phyloP scores from a whole-genome alignment of 345 rosid genomes.

The Populus simonii region DNA sequence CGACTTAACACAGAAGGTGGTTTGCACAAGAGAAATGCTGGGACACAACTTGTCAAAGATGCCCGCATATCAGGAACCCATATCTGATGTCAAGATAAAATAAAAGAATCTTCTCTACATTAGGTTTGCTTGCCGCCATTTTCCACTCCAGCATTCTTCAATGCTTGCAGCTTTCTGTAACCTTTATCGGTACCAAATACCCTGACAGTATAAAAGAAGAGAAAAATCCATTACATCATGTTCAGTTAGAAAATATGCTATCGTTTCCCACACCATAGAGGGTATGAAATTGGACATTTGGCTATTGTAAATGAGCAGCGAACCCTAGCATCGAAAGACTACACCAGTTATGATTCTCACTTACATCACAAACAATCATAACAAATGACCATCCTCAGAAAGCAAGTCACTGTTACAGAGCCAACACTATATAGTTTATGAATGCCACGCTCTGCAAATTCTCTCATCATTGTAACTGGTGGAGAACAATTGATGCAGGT shows the following conservation, averaged over 20 bases:
- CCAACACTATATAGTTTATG: background rate
- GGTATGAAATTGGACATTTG: background rate
- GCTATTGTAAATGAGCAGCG: background rate
- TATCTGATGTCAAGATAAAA: slow-evolving; percentile 22
- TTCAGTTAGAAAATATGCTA: background rate
- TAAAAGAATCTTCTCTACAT: slow-evolving; percentile 21
- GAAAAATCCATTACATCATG: background rate
- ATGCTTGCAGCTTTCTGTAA: slow-evolving; percentile 76
- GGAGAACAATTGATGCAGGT: background rate
- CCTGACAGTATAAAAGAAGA: slow-evolving; percentile 43
- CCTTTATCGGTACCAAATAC: slow-evolving; percentile 92
- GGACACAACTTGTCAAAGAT: slow-evolving; percentile 21
- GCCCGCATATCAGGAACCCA: slow-evolving; percentile 12
- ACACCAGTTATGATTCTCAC: background rate
- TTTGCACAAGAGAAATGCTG: slow-evolving; percentile 26
- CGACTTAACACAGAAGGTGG: slow-evolving; percentile 20
- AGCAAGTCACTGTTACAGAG: background rate
- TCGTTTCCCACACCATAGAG: background rate
- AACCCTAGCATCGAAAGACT: background rate
- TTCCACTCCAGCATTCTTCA: slow-evolving; percentile 46
- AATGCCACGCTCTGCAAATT: background rate
- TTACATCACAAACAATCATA: background rate
- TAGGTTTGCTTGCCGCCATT: slow-evolving; percentile 28
- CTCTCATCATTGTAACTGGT: background rate
- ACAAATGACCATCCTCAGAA: slow-evolving; percentile 1